Conservation (phyloP, 208 protist species). For the Acanthamoeba castellanii region DNA sequence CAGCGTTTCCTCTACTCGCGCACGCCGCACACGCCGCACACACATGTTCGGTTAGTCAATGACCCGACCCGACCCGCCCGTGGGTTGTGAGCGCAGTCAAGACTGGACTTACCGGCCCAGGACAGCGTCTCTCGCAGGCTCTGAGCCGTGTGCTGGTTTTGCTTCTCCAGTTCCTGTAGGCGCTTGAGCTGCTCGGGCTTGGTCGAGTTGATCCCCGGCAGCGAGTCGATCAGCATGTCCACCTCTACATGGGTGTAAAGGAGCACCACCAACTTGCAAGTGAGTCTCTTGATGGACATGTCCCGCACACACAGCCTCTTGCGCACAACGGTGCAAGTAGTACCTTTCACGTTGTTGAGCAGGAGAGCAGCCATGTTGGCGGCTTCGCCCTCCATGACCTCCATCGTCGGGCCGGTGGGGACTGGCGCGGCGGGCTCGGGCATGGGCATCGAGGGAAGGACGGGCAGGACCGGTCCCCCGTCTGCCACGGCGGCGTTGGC, state of each 20-base stretch:
- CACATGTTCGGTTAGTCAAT: no score
- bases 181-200: slow-evolving; percentile 60
- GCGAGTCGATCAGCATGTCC: slow-evolving; percentile 63
- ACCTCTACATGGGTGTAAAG: neutral
- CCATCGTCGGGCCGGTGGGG: slow-evolving; percentile 23
- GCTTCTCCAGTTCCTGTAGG: slow-evolving; percentile 26
- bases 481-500: neutral
- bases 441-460: neutral
- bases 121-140: neutral
- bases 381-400: slow-evolving; percentile 1
- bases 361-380: slow-evolving; percentile 4
- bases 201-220: slow-evolving; percentile 62
- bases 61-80: no score
- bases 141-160: slow-evolving; percentile 35
- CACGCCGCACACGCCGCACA: neutral
- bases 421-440: neutral
- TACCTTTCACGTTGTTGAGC: slow-evolving; percentile 6
- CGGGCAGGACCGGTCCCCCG: neutral
- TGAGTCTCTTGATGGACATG: no score
- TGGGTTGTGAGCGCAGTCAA: no score
- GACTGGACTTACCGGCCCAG: slow-evolving; percentile 6
- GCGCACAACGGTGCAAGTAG: neutral
- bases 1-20: neutral
- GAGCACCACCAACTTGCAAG: neutral
- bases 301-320: no score